A percentile compares a stretch with the other conserved stretches of the same genome.
These are phyloP conservation scores for Schizochytrium sp. DNA, from an alignment of 108 stramenopile species.

Conservation along the genomic window DNA sequence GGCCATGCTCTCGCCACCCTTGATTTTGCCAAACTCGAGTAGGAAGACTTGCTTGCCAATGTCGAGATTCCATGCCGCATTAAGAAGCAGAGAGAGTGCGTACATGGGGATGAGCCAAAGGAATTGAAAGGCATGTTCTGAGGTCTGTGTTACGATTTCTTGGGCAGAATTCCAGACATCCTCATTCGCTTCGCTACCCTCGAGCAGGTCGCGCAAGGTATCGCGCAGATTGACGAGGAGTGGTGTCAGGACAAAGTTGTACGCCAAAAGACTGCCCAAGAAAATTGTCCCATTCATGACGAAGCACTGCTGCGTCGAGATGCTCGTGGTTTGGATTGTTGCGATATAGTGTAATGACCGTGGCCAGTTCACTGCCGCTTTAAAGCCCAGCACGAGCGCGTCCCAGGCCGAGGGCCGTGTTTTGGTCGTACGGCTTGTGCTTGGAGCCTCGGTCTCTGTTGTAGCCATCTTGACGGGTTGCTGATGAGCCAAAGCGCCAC, in stretches of 20 bases:
- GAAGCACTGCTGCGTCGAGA: constrained; percentile 2
- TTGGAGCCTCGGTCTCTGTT: not conserved
- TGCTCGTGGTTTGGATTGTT: not conserved
- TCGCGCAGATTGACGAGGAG: not conserved
- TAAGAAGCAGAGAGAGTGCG: not conserved
- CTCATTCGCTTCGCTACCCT: not conserved
- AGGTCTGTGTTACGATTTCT: not conserved
- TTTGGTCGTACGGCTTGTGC: not conserved
- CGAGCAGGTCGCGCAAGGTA: not conserved
- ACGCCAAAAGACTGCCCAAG: not conserved
- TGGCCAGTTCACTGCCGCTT: not conserved
- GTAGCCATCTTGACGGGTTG: too few species aligned
- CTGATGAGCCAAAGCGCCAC: too few species aligned
- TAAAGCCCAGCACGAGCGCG: not conserved
- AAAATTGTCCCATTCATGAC: constrained; percentile 1
- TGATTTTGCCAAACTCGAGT: not conserved
- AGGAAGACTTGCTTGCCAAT: not conserved
- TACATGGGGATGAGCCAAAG: not conserved
- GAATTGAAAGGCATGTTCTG: not conserved
- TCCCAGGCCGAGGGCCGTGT: not conserved
- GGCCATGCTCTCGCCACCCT: not conserved
- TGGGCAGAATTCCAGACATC: not conserved
- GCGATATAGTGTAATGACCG: not conserved
- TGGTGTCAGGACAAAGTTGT: not conserved
- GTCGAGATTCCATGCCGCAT: not conserved